These are phyloP conservation scores for Rhynchospora tenuis DNA, from an alignment of 176 grass and related monocot genomes.

Conservation along the genomic window DNA sequence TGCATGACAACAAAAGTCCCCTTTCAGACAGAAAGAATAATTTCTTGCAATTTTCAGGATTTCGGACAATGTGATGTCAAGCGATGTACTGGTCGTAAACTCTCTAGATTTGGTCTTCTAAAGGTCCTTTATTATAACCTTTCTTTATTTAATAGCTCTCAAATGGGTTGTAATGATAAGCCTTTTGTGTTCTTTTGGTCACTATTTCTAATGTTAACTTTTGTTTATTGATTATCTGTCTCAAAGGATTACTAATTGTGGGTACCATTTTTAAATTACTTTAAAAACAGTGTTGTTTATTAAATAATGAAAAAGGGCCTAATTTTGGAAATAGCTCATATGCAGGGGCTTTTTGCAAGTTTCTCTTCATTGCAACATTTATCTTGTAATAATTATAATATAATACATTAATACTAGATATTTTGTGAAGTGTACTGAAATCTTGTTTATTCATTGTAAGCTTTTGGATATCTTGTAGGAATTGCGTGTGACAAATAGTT, in stretches of 20 bases:
- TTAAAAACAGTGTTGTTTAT: too few relatives aligned
- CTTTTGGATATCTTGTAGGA: constrained; percentile 47
- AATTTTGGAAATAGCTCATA: too few relatives aligned
- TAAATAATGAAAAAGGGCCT: too few relatives aligned
- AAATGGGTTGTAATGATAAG: not conserved
- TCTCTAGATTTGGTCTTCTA: constrained; percentile 83
- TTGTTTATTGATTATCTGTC: not conserved
- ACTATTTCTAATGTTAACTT: not conserved
- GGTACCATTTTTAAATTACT: not conserved
- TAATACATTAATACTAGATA: too few relatives aligned
- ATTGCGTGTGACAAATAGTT: constrained; percentile 77
- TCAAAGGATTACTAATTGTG: not conserved
- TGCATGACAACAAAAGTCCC: not conserved
- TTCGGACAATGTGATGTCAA: constrained; percentile 92
- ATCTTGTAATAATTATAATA: not conserved
- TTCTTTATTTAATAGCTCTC: not conserved
- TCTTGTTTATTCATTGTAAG: not conserved
- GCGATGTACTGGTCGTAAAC: constrained; percentile 94
- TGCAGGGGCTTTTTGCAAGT: too few relatives aligned
- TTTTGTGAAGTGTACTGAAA: not conserved
- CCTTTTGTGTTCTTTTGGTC: not conserved
- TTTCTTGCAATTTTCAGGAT: constrained; percentile 44
- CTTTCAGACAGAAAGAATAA: constrained; percentile 4
- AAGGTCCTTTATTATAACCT: constrained; percentile 36
- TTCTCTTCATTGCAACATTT: not conserved